These are phyloP conservation scores for Solanum virginianum DNA, from an alignment of 257 asterid genomes.

Conservation along the genomic window DNA sequence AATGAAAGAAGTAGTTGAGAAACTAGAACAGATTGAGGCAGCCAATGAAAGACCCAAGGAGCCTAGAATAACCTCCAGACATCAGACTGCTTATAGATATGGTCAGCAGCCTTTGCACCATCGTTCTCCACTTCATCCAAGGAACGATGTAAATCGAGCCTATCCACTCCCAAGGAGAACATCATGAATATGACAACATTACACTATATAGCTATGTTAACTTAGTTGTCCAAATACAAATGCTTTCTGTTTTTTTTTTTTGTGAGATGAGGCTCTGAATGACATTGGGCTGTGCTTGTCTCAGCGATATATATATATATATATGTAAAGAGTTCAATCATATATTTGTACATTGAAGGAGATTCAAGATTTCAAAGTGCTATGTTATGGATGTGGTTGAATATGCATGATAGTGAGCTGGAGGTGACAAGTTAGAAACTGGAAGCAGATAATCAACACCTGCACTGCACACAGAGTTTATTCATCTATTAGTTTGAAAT, in stretches of 20 bases:
- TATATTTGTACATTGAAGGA: neutral
- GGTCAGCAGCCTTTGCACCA: slow-evolving; percentile 24
- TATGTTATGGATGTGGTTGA: neutral
- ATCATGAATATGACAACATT: neutral
- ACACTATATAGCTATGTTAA: neutral
- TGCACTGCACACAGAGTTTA: neutral
- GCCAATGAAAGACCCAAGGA: slow-evolving; percentile 32
- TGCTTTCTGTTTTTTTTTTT: neutral
- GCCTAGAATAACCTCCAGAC: slow-evolving; percentile 12
- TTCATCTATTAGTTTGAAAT: neutral
- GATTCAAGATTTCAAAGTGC: neutral
- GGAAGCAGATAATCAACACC: neutral
- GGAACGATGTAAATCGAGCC: slow-evolving; percentile 30
- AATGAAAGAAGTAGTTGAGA: slow-evolving; percentile 51
- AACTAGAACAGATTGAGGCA: slow-evolving; percentile 22
- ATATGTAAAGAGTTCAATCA: neutral
- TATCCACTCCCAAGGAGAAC: slow-evolving; percentile 49
- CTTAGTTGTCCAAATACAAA: neutral
- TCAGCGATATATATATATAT: neutral
- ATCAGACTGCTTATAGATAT: slow-evolving; percentile 10
- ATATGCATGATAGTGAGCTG: neutral
- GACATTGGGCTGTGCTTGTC: neutral
- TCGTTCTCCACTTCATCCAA: slow-evolving; percentile 40
- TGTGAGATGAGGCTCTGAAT: neutral
- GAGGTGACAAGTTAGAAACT: neutral